Base-by-base conservation (phyloP, 2,329 filamentous ascomycete genomes). In the Reticulascus tulasneorum region DNA sequence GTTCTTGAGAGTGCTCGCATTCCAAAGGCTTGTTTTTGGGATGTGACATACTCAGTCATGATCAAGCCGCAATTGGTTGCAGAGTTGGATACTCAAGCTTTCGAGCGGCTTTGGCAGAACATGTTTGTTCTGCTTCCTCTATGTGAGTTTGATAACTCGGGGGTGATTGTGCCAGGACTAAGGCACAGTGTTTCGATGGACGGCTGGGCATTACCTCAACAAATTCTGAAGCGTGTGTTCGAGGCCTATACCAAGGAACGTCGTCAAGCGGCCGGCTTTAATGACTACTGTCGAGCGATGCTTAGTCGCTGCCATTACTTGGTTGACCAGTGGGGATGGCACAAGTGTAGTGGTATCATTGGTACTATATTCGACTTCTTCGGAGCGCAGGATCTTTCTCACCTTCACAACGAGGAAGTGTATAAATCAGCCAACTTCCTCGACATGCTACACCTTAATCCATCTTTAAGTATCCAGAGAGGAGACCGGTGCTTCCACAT, bases 291-390 rank as follows among this genome's bases (percentile, higher is more conserved):
- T 41, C 69, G 74, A 13, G 71, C 75, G 6, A 52, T 81, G 5
- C 59, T 83, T 21, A 66, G 67, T 13, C 73, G 81, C 20, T 84
- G 80, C 43, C 72, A 83, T 49, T 74, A 75, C 50, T 66, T 84
- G 9, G 73, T 82, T 29, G 63, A 72, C 38, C 72, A 79, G 53
- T 85, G 81, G 81, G 77, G 77, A 5, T 84, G 81, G 81, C 64
- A 64, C 23, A 75, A 65, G 42, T 76, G 72, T 47, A 73, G 71
- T 29, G 61, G 67, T 9, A 66, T 83, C 11, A 62, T 83, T 21
- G 77, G 79, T 2, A 64, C 71, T 2, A 71, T 84, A 4, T 84
- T 84, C 44, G 79, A 84, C 54, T 84, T 83, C 50, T 84, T 84
- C 47, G 79, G 77, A 9, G 71, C 72, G 3, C 75, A 79, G 44